Evolutionary conservation across 1,284 basidiomycete genomes (phyloP).

Genomic region (Malassezia yamatoensis): DNA sequence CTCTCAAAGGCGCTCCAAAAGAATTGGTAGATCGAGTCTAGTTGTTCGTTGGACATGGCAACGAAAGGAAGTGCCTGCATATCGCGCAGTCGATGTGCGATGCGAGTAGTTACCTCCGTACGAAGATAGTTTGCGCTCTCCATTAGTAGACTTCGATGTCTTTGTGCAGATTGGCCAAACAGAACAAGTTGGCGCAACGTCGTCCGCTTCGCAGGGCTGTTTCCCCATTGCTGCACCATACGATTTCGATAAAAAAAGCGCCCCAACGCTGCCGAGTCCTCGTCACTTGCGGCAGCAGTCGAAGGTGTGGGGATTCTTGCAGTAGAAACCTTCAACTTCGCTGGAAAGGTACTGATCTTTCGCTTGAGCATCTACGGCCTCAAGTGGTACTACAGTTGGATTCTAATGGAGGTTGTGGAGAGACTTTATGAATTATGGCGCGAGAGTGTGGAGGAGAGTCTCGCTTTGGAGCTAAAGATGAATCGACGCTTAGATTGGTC

Average conservation of each 20-base stretch:
- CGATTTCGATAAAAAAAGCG: conserved; percentile 73
- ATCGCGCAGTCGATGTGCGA: conserved; percentile 76
- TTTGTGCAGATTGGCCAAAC: conserved; percentile 27
- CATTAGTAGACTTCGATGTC: conserved; percentile 34
- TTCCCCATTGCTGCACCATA: conserved; percentile 70
- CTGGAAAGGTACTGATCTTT: not conserved
- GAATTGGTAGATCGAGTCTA: conserved; percentile 68
- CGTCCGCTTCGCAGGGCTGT: conserved; percentile 62
- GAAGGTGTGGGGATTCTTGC: conserved; percentile 9
- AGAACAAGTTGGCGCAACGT: conserved; percentile 70
- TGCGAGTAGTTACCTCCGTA: conserved; percentile 73
- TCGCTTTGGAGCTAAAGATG: too few species aligned
- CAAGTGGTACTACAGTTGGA: not conserved
- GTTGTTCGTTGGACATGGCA: conserved; percentile 73
- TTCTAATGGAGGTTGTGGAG: not conserved
- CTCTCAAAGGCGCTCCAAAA: conserved; percentile 50
- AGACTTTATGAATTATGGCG: not conserved
- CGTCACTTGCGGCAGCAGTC: conserved; percentile 10
- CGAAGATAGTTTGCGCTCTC: conserved; percentile 60
- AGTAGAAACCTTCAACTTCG: not conserved
- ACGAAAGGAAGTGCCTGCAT: conserved; percentile 75
- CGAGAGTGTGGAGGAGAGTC: too few species aligned
- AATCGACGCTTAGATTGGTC: too few species aligned
- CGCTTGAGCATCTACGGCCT: too few species aligned
- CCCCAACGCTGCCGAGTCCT: conserved; percentile 23